Base-by-base conservation (phyloP, 306 rosid genomes). In the Sicyos baderoa region DNA sequence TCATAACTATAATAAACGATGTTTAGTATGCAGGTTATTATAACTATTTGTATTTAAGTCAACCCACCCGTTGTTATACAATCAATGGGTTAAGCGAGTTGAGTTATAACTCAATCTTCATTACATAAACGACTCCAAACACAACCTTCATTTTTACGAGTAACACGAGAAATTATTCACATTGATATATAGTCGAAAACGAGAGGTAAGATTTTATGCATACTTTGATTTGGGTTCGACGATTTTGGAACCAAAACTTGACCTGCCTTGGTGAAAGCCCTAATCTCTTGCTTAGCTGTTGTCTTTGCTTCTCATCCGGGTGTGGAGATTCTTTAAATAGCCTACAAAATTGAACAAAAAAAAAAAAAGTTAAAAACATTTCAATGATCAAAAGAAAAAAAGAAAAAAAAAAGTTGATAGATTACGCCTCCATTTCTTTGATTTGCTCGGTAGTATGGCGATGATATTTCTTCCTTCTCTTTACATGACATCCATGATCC, bases 211-310 rank as follows among this genome's bases (percentile, higher is more conserved):
- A 15, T 7, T 53, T 53, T 53, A 18, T 0, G 18, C 23, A 2
- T 72, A 88, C 99, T 93, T 94, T 94, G 79, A 94, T 90, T 80
- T 94, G 99, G 77, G 99, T 94, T 71, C 99, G 86, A 75, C 99
- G 96, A 78, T 94, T 94, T 78, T 94, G 99, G 76, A 94, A 94
- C 99, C 99, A 94, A 72, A 94, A 94, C 80, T 94, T 94, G 85
- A 94, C 97, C 76, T 94, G 99, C 47, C 97, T 79, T 0, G 99
- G 90, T 68, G 97, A 93, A 63, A 94, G 96, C 64, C 99, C 99
- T 76, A 94, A 50, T 76, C 84, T 87, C 81, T 90, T 94, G 86
- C 97, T 90, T 0, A 94, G 88, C 37, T 90, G 97, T 66, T 90
- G 99, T 72, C 99, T 90, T 72, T 94, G 99, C 76, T 90, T 94